Evolutionary conservation across 768 basidiomycete genomes (phyloP), one percentile per base, ranked within the genome.

Genomic region (Galerina sulciceps): DNA sequence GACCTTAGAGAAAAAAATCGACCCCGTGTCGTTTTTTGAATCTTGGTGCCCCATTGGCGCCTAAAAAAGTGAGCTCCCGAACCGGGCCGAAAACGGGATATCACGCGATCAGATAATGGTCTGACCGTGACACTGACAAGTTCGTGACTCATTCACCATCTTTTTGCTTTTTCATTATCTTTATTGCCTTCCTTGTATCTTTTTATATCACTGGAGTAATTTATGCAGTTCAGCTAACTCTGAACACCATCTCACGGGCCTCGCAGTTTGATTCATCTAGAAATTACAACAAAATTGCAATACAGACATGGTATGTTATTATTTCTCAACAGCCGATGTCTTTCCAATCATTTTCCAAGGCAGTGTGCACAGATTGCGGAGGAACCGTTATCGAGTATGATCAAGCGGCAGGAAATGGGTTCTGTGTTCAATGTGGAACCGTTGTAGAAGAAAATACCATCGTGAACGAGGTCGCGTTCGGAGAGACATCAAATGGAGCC

Each of bases 401-500:
- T 72, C 77, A 87, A 34, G 87, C 91, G 11, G 90, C 91, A 5
- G 93, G 93, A 9, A 91, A 91, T 62, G 91, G 90, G 5, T 91
- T 93, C 69, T 96, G 94, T 65, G 84, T 90, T 1, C 79, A 83
- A 64, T 98, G 96, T 65, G 94, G 93, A 45, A 91, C 89, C 6
- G 94, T 99, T 15, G 80, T 96, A 10, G 94, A 96, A 75, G 93
- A 97, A 73, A 95, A 94, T 68, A 86, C 90, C 2, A 94, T 99
- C 59, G 93, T 98, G 10, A 91, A 89, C 61, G 97, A 99, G 71
- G 86, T 99, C 55, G 87, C 88, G 1, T 99, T 99, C 65, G 94
- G 94, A n/a, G 97, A 99, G 79, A 91, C 91, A 4, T 84, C 90
- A 10, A 83, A 85, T 26, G 97, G 97, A 22, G 93, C 95, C 4